phyloP scores from a whole-genome alignment of 2,329 filamentous ascomycete genomes.

The Sordariomycetes sp. region DNA sequence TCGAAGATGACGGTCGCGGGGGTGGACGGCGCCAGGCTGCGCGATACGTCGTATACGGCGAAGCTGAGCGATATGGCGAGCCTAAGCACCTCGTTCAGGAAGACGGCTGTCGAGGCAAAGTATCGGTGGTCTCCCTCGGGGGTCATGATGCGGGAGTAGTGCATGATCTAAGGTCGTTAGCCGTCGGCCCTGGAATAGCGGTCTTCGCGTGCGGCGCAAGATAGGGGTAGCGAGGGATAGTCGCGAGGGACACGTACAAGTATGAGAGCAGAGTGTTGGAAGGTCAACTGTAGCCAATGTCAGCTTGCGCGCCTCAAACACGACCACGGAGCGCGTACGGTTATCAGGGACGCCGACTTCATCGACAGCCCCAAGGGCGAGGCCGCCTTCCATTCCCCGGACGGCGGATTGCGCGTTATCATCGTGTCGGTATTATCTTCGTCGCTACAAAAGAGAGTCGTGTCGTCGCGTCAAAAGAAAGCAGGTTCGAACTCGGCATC shows the following conservation, averaged over 20 bases:
- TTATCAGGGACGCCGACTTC: conserved; percentile 58
- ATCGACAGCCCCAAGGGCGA: conserved; percentile 45
- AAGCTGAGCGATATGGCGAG: conserved; percentile 77
- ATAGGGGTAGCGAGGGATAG: background rate
- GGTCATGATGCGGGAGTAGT: conserved; percentile 94
- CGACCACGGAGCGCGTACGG: conserved; percentile 19
- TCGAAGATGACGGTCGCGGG: conserved; percentile 71
- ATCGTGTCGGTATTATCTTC: background rate
- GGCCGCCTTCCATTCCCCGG: conserved; percentile 6
- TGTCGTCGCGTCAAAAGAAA: background rate
- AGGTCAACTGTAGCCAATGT: conserved; percentile 44
- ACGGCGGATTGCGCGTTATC: conserved; percentile 10
- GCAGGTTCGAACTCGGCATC: background rate
- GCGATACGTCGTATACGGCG: conserved; percentile 77
- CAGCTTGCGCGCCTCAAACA: conserved; percentile 6
- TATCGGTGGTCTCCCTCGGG: conserved; percentile 73
- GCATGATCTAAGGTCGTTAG: conserved; percentile 55
- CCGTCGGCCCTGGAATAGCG: background rate
- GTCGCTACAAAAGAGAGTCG: background rate
- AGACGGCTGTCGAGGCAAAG: conserved; percentile 86
- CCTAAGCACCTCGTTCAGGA: conserved; percentile 88
- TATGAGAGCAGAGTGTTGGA: conserved; percentile 67
- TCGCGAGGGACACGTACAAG: conserved; percentile 34
- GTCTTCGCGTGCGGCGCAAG: background rate
- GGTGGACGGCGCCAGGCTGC: conserved; percentile 64